These are phyloP conservation scores for Trichoderma atroviride DNA, from an alignment of 2,329 filamentous ascomycete species.

Conservation along the genomic window DNA sequence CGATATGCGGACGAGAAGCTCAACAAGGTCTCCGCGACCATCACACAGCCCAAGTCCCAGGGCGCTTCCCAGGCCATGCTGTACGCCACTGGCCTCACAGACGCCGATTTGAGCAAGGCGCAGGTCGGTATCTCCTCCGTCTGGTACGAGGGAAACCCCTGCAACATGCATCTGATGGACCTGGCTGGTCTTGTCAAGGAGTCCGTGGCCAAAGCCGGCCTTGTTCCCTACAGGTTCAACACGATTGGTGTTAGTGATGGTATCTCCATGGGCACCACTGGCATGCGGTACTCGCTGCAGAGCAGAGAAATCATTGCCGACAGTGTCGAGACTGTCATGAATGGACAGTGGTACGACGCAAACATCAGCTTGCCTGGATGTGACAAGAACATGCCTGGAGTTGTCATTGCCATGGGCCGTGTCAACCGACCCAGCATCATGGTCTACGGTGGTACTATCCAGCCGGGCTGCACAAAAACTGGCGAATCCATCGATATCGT, in stretches of 20 bases:
- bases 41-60: conserved; percentile 97
- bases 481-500: conserved; percentile 88
- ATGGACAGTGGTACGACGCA: conserved; percentile 97
- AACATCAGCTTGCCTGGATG: conserved; percentile 97
- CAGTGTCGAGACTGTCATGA: conserved; percentile 98
- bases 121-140: conserved; percentile 98
- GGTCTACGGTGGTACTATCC: conserved; percentile 96
- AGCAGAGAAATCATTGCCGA: conserved; percentile 96
- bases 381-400: conserved; percentile 99
- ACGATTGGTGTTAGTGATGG: conserved; percentile 97
- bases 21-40: conserved; percentile 80
- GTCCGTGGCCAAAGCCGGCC: conserved; percentile 67
- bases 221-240: conserved; percentile 97
- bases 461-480: conserved; percentile 79
- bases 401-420: conserved; percentile 89
- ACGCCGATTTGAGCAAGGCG: conserved; percentile 90
- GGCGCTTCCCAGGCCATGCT: conserved; percentile 99
- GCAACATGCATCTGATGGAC: conserved; percentile 98
- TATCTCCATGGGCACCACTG: conserved; percentile 97
- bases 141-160: conserved; percentile 97
- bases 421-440: conserved; percentile 94
- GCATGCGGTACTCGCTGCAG: conserved; percentile 95
- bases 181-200: conserved; percentile 74
- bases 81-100: conserved; percentile 87
- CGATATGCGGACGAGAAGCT: conserved; percentile 59